phyloP scores from a whole-genome alignment of 2,329 filamentous ascomycete species.

The Aspergillus aculeatinus region DNA sequence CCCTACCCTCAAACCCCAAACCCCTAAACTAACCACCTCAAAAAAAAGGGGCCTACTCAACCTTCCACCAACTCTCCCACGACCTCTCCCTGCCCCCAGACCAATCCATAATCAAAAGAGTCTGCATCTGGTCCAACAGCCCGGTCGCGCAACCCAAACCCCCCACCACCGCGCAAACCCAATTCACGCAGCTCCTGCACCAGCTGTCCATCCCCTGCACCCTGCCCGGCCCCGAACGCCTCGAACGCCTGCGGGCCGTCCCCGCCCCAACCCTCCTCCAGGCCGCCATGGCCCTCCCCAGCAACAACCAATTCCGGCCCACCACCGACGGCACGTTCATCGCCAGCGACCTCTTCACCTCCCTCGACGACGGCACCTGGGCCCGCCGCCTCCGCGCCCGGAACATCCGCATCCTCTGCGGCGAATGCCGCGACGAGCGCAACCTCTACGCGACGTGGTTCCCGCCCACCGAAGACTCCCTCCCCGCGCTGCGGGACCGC shows the following conservation, averaged over 20 bases:
- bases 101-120: slow-evolving; percentile 49
- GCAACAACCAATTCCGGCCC: slow-evolving; percentile 55
- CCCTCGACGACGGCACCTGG: slow-evolving; percentile 52
- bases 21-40: slow-evolving; percentile 4
- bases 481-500: slow-evolving; percentile 45
- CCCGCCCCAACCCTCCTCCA: slow-evolving; percentile 43
- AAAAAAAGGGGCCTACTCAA: slow-evolving; percentile 51
- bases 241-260: slow-evolving; percentile 45
- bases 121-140: slow-evolving; percentile 56
- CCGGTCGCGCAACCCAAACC: slow-evolving; percentile 55
- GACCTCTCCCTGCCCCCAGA: slow-evolving; percentile 41
- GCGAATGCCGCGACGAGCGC: slow-evolving; percentile 57
- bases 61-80: slow-evolving; percentile 58
- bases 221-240: slow-evolving; percentile 45
- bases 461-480: slow-evolving; percentile 44
- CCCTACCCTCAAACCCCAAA: background rate
- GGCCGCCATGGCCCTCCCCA: slow-evolving; percentile 43
- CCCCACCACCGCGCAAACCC: slow-evolving; percentile 47
- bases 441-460: slow-evolving; percentile 53
- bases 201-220: slow-evolving; percentile 45
- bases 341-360: slow-evolving; percentile 41
- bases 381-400: slow-evolving; percentile 46
- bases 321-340: slow-evolving; percentile 53
- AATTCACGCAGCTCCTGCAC: slow-evolving; percentile 53
- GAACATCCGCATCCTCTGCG: slow-evolving; percentile 52